phyloP scores from a whole-genome alignment of 495 filamentous ascomycete species.

The Talaromyces thailandensis region DNA sequence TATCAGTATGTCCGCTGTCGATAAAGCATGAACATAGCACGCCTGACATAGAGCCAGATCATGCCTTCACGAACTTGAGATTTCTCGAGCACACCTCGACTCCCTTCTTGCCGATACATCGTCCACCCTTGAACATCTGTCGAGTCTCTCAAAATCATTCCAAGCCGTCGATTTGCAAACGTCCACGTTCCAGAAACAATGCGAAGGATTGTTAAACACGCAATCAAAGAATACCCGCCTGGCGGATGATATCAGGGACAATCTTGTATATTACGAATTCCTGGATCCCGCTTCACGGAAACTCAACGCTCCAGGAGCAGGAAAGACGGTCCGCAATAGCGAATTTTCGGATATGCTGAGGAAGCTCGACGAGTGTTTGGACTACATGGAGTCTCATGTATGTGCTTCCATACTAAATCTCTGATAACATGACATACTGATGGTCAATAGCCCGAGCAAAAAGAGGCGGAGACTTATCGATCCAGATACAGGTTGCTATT shows the following conservation, averaged over 20 bases:
- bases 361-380: constrained; percentile 79
- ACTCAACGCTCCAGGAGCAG: constrained; percentile 85
- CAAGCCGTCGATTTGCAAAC: constrained; percentile 81
- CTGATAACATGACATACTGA: constrained; percentile 7
- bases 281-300: constrained; percentile 82
- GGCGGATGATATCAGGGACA: constrained; percentile 72
- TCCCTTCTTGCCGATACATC: constrained; percentile 69
- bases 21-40: not conserved
- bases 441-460: constrained; percentile 57
- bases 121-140: constrained; percentile 62
- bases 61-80: constrained; percentile 68
- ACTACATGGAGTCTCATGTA: constrained; percentile 79
- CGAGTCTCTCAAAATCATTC: constrained; percentile 73
- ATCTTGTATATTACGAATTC: constrained; percentile 85
- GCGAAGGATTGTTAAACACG: constrained; percentile 72
- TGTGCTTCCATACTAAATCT: constrained; percentile 16
- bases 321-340: constrained; percentile 68
- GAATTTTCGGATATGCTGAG: constrained; percentile 79
- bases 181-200: constrained; percentile 81
- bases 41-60: constrained; percentile 34
- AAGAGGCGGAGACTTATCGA: constrained; percentile 75
- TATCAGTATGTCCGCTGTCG: constrained; percentile 54
- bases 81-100: constrained; percentile 72
- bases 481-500: constrained; percentile 61
- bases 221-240: constrained; percentile 67